Base-by-base conservation (phyloP, 1,284 basidiomycete genomes). In the Apiotrichum porosum region DNA sequence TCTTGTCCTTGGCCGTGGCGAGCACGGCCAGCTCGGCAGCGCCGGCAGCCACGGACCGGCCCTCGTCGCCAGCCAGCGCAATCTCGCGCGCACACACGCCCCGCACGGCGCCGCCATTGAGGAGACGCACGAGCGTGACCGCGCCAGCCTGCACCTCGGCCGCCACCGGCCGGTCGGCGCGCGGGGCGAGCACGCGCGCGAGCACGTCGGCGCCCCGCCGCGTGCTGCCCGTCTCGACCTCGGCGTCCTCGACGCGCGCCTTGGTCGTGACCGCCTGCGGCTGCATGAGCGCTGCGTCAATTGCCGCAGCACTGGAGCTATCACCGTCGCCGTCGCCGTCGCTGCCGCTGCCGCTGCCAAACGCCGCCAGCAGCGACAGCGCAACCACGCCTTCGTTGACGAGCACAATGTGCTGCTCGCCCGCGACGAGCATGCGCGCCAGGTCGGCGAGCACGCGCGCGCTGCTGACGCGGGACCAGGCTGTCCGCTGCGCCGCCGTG, bases 351-450 rank as follows among this genome's bases (percentile, higher is more conserved):
- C n/a, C n/a, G n/a, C n/a, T n/a, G 81, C 53, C 58, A 37, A 58
- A 61, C 0, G 57, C 49, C 6, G 57, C 56, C n/a, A 95, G 71
- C 42, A 97, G 71, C 31, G 85, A 86, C 51, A 95, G 72, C 1
- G 87, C 87, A 23, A 97, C 80, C 23, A 95, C 77, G 1, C 85
- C 88, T 69, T 97, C 94, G 62, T 93, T 94, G 52, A 95, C 79
- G 26, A 97, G 77, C 37, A 91, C 77, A 0, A 88, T 85, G 63
- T 90, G 88, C 66, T 84, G 84, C 55, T 79, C 80, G 61, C 88
- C 89, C 53, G 83, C 78, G 15, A 81, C 80, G 19, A 94, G 76
- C 58, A 95, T 80, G 52, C 80, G 82, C 1, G 82, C 80, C 22
- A 97, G 77, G 12, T 82, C 80, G 6, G 77, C 76, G 0, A 82